A percentile compares a stretch with the other conserved stretches of the same genome.
phyloP scores from a whole-genome alignment of 768 basidiomycete genomes.

The Boletus sp. region DNA sequence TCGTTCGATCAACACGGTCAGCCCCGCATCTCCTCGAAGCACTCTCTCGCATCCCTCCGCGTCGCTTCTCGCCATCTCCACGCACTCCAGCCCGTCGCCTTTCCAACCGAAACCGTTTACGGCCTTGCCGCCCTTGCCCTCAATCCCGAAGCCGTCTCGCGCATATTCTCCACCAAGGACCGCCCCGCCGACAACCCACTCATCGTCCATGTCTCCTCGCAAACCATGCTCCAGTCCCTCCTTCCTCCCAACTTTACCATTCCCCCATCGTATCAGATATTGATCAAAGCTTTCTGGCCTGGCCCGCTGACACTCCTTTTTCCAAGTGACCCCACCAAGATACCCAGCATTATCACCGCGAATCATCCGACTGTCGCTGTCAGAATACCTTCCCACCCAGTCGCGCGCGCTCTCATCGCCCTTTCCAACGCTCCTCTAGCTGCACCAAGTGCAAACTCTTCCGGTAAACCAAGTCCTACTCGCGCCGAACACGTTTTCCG shows the following conservation, averaged over 20 bases:
- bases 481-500: slow-evolving; percentile 77
- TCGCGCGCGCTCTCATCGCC: slow-evolving; percentile 86
- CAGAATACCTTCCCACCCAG: slow-evolving; percentile 91
- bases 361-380: slow-evolving; percentile 80
- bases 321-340: slow-evolving; percentile 56
- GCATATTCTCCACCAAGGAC: slow-evolving; percentile 87
- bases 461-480: slow-evolving; percentile 93
- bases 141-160: slow-evolving; percentile 54
- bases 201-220: slow-evolving; percentile 92
- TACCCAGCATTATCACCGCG: slow-evolving; percentile 80
- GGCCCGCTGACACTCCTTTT: slow-evolving; percentile 92
- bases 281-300: slow-evolving; percentile 92
- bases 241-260: slow-evolving; percentile 64
- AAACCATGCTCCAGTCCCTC: slow-evolving; percentile 72
- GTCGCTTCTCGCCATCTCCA: slow-evolving; percentile 52
- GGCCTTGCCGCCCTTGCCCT: slow-evolving; percentile 91
- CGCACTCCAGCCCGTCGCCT: slow-evolving; percentile 61
- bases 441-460: slow-evolving; percentile 93
- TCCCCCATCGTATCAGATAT: slow-evolving; percentile 60
- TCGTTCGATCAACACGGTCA: slow-evolving; percentile 46
- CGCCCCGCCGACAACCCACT: slow-evolving; percentile 95
- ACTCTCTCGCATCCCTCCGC: slow-evolving; percentile 52
- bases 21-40: slow-evolving; percentile 47
- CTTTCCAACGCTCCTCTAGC: slow-evolving; percentile 73
- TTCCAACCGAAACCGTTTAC: slow-evolving; percentile 98